A percentile compares a stretch with the other conserved stretches of the same genome.
These are phyloP conservation scores for Citrullus mucosospermus DNA, from an alignment of 306 rosid species.

Conservation along the genomic window DNA sequence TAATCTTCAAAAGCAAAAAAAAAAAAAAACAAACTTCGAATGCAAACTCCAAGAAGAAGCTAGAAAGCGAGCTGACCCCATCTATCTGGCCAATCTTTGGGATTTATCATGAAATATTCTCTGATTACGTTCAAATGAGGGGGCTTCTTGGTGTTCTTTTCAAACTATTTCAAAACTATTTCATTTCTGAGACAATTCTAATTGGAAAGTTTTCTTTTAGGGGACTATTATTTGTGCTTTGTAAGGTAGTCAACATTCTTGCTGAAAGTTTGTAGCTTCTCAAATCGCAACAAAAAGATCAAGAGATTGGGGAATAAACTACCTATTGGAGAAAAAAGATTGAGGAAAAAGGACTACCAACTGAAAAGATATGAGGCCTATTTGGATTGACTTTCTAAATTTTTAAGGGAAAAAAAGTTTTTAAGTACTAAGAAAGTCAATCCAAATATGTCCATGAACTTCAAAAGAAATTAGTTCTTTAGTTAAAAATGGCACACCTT, in stretches of 20 bases:
- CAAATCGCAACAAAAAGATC: background rate
- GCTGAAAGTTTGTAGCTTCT: background rate
- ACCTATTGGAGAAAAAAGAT: background rate
- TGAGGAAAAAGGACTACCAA: background rate
- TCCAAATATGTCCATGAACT: background rate
- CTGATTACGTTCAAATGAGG: too few relatives aligned
- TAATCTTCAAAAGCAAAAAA: too few relatives aligned
- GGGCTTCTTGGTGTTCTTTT: background rate
- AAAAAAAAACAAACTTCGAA: too few relatives aligned
- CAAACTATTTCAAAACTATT: background rate
- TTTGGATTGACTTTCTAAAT: too few relatives aligned
- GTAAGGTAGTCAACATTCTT: background rate
- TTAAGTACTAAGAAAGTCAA: too few relatives aligned
- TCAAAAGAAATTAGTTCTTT: background rate
- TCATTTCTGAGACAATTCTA: background rate
- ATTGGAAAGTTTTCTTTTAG: background rate
- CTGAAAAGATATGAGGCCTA: background rate
- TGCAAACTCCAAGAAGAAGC: too few relatives aligned
- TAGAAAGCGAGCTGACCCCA: too few relatives aligned
- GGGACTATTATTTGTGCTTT: background rate
- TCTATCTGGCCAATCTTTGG: too few relatives aligned
- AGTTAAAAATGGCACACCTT: constrained; percentile 39
- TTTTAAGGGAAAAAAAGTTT: too few relatives aligned
- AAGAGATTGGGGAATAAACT: background rate
- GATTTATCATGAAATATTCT: too few relatives aligned